Percentiles rank a stretch among this genome's conserved stretches.
These are phyloP conservation scores for Hyphopichia burtonii DNA, from an alignment of 1,139 yeast genomes.

Conservation along the genomic window DNA sequence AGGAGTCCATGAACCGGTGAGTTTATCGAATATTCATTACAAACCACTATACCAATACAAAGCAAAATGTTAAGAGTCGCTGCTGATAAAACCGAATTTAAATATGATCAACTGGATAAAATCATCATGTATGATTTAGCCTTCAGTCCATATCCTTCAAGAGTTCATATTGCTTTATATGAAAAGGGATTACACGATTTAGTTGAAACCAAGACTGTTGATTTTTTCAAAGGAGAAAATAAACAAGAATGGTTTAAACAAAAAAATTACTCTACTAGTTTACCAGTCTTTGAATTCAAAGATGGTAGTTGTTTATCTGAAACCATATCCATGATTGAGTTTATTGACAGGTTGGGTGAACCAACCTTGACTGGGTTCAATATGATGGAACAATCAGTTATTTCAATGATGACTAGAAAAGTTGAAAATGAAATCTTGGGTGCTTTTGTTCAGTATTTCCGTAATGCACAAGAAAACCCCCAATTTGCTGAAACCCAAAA, in stretches of 20 bases:
- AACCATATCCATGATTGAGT: conserved; percentile 4
- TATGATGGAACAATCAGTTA: conserved; percentile 4
- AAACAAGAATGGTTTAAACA: conserved; percentile 5
- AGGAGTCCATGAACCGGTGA: too few relatives aligned
- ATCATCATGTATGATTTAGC: background rate
- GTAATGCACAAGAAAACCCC: conserved; percentile 3
- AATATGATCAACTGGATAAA: background rate
- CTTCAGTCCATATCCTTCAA: background rate
- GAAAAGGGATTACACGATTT: background rate
- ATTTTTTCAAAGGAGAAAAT: conserved; percentile 7
- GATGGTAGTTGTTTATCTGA: conserved; percentile 6
- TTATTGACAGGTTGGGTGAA: conserved; percentile 6
- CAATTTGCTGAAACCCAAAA: conserved; percentile 4
- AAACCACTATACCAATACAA: too few relatives aligned
- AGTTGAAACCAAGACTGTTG: background rate
- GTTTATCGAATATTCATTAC: too few relatives aligned
- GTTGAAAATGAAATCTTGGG: conserved; percentile 7
- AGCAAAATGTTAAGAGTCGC: background rate
- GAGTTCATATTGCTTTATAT: background rate
- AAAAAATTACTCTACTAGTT: conserved; percentile 4
- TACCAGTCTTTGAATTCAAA: conserved; percentile 8
- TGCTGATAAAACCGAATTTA: background rate
- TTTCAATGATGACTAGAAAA: conserved; percentile 7
- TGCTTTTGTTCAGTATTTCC: conserved; percentile 5
- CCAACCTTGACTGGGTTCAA: conserved; percentile 6